Base-by-base conservation (phyloP, 495 filamentous ascomycete genomes). In the Neurospora africana region DNA sequence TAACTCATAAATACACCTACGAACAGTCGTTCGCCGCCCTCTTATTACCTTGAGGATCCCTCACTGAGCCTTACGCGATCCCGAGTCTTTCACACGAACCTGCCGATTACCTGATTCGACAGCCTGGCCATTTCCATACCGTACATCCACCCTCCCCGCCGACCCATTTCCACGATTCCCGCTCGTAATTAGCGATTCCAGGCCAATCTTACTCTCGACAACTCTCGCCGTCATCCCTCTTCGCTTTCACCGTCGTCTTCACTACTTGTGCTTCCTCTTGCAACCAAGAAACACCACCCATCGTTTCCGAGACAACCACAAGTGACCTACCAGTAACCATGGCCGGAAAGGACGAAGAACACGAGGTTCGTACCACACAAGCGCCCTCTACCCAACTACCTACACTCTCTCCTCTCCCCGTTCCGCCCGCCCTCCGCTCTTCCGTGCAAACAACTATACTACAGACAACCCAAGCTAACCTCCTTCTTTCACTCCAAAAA, bases 261-360 rank as follows among this genome's bases (percentile, higher is more conserved):
- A 30, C 1, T 61, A 65, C 27, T 35, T 65, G 53, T 10, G 15
- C 15, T 65, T 58, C 41, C 43, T 38, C 30, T 44, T 33, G 39
- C 36, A 69, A 72, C 68, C 69, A 47, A 68, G 40, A 44, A 68
- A 65, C 33, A 69, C 19, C 19, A 68, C 69, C 47, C 23, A 5
- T 23, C 47, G 36, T 43, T 47, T 35, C 58, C 23, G 27, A 27
- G 43, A 30, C 35, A 37, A 7, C 36, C 11, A 69, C 71, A 61
- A 36, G 61, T 47, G 15, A 39, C 47, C 72, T 70, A 65, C 76
- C 10, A 87, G 47, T 53, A 74, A 65, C 78, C 10, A 87, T 87
- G 85, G 83, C 83, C n/a, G 47, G 33, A 65, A 65, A 65, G 58
- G 84, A 84, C 69, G 78, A 85, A 41, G 83, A 84, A 72, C 80